These are phyloP conservation scores for Parastagonospora nodorum DNA, from an alignment of 2,329 filamentous ascomycete species.

Conservation along the genomic window DNA sequence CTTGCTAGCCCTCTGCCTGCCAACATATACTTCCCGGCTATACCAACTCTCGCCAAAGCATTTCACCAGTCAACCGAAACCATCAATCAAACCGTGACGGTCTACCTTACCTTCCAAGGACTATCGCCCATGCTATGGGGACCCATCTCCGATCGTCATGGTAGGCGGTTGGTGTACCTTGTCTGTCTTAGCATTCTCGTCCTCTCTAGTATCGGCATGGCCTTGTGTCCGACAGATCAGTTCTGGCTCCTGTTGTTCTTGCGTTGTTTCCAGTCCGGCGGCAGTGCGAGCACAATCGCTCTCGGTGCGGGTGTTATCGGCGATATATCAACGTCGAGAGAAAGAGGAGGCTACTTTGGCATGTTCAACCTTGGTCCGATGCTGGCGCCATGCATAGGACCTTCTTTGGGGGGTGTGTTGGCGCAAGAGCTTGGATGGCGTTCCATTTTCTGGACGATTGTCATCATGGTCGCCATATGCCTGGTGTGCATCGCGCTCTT, in stretches of 20 bases:
- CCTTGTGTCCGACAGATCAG: constrained; percentile 36
- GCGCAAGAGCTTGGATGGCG: constrained; percentile 43
- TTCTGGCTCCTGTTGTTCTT: constrained; percentile 43
- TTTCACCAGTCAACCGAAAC: constrained; percentile 49
- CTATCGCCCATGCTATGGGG: constrained; percentile 59
- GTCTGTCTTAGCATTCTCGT: constrained; percentile 44
- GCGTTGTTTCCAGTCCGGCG: constrained; percentile 45
- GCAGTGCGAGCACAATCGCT: constrained; percentile 52
- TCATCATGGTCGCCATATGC: constrained; percentile 47
- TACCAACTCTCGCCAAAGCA: constrained; percentile 40
- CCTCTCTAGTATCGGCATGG: constrained; percentile 40
- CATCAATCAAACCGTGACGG: constrained; percentile 58
- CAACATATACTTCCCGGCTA: constrained; percentile 48
- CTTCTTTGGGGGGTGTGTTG: constrained; percentile 41
- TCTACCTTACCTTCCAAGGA: constrained; percentile 56
- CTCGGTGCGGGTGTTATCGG: constrained; percentile 73
- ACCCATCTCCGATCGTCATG: constrained; percentile 57
- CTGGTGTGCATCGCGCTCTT: constrained; percentile 44
- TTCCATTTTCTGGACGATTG: constrained; percentile 46
- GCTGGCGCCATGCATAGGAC: constrained; percentile 36
- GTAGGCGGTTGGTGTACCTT: constrained; percentile 58
- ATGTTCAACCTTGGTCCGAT: constrained; percentile 60
- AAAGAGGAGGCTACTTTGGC: constrained; percentile 76
- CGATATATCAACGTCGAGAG: constrained; percentile 70
- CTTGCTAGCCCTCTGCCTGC: constrained; percentile 45